Conservation (phyloP, 1,284 basidiomycete genomes). For the Filobasidium uniguttulatum region DNA sequence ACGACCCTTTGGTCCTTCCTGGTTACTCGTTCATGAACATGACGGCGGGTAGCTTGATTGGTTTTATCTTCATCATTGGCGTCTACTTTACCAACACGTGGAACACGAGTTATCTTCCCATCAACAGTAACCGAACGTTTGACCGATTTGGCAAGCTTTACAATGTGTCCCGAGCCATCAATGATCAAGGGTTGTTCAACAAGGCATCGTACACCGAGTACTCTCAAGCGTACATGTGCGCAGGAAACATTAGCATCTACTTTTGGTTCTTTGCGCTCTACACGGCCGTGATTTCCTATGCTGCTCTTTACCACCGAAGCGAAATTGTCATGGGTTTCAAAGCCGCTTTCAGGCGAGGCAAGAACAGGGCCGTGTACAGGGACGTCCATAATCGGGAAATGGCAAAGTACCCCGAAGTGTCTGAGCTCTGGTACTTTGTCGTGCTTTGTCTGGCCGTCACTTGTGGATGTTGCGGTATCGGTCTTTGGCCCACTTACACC, state of each 20-base stretch:
- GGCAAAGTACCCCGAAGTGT: slow-evolving; percentile 36
- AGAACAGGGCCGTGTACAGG: slow-evolving; percentile 15
- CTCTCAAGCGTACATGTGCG: slow-evolving; percentile 15
- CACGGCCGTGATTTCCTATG: slow-evolving; percentile 40
- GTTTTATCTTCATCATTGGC: slow-evolving; percentile 67
- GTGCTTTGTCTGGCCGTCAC: slow-evolving; percentile 50
- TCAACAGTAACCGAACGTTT: slow-evolving; percentile 13
- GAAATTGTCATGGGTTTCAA: slow-evolving; percentile 29
- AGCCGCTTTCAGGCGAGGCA: slow-evolving; percentile 20
- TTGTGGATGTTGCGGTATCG: slow-evolving; percentile 28
- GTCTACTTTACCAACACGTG: slow-evolving; percentile 69
- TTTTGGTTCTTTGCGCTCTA: slow-evolving; percentile 40
- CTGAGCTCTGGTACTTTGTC: slow-evolving; percentile 56
- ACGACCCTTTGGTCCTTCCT: slow-evolving; percentile 75
- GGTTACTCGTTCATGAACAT: slow-evolving; percentile 56
- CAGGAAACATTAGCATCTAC: slow-evolving; percentile 33
- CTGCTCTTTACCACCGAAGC: slow-evolving; percentile 40
- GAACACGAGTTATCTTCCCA: slow-evolving; percentile 55
- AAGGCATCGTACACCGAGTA: slow-evolving; percentile 25
- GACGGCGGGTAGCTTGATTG: slow-evolving; percentile 54
- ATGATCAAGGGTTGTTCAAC: slow-evolving; percentile 22
- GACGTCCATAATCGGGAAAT: slow-evolving; percentile 37
- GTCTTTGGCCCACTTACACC: slow-evolving; percentile 43
- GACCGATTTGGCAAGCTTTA: slow-evolving; percentile 15
- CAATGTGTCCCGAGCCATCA: slow-evolving; percentile 31